Percentiles rank a stretch among this genome's conserved stretches.
These are phyloP conservation scores for Pythium monospermum DNA, from an alignment of 352 stramenopile genomes.

Conservation along the genomic window DNA sequence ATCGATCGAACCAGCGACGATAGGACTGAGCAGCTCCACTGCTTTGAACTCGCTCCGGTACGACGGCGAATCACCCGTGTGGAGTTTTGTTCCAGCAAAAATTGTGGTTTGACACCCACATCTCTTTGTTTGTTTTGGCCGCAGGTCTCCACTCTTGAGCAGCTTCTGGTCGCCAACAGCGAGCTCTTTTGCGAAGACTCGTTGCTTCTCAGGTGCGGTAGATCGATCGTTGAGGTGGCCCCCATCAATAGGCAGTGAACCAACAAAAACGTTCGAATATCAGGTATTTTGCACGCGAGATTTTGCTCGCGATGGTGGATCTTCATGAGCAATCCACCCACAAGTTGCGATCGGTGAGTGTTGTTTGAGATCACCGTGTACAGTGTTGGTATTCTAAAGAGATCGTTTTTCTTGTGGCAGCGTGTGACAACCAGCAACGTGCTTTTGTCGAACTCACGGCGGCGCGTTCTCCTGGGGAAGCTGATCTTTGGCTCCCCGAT, in stretches of 20 bases:
- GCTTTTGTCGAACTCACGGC: conserved; percentile 12
- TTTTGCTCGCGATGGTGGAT: conserved; percentile 23
- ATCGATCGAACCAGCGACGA: not conserved
- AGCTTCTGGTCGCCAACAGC: not conserved
- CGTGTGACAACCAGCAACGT: conserved; percentile 17
- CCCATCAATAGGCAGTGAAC: no score
- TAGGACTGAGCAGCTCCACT: conserved; percentile 12
- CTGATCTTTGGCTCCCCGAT: conserved; percentile 12
- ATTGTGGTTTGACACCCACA: no score
- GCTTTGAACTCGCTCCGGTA: conserved; percentile 22
- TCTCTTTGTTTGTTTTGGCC: not conserved
- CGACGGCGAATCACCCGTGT: no score
- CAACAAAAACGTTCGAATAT: no score
- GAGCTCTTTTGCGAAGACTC: not conserved
- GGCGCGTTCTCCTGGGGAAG: conserved; percentile 18
- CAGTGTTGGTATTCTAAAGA: no score
- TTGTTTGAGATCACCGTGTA: not conserved
- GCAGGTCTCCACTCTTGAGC: conserved; percentile 8
- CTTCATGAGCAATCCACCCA: conserved; percentile 29
- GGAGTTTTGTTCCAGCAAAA: no score
- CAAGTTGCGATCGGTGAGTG: conserved; percentile 6
- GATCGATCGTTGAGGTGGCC: no score
- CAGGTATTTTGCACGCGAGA: conserved; percentile 22
- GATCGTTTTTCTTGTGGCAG: conserved; percentile 6
- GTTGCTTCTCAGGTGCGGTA: conserved; percentile 2